Evolutionary conservation across 495 filamentous ascomycete species (phyloP), one percentile per base, ranked within the genome.

Genomic region (Aspergillus egyptiacus): DNA sequence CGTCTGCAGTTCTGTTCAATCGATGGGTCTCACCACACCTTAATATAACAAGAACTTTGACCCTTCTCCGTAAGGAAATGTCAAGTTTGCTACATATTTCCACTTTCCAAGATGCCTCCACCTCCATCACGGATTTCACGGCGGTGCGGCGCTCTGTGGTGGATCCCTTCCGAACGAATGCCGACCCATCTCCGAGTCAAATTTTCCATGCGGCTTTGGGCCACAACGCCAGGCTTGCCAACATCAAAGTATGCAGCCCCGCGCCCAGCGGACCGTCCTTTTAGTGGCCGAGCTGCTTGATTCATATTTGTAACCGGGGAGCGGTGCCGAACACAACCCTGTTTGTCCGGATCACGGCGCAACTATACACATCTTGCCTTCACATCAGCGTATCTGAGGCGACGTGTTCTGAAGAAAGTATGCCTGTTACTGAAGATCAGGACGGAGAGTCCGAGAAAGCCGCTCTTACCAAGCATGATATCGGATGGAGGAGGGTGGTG

Each of bases 401-500:
- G 14, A 18, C 33, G 5, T 18, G 18, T 35, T 6, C 33, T 15
- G 7, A 6, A 18, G 32, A 6, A 23, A 36, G 6, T 1, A 46
- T 36, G 43, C n/a, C n/a, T n/a, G 27, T 7, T 5, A n/a, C 24
- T 6, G 28, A 50, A 18, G 30, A 42, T 27, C 36, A 42, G 22
- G 20, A 50, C 19, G n/a, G 30, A 6, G 14, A 28, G 3, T 6
- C 13, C 4, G 6, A 39, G 27, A 15, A 31, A 30, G 5, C 30
- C 13, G n/a, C 44, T 14, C 36, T 40, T 27, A 43, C 43, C 15
- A 68, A 65, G 39, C 55, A 70, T 46, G 64, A 70, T 19, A 40
- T 57, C 13, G 73, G 75, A 9, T 78, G 70, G 69, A 60, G 72
- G 23, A 65, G 59, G 44, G 48, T 77, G 13, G 65, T 76, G 14